Conservation (phyloP, 2,329 filamentous ascomycete genomes). For the Aplosporella prunicola region DNA sequence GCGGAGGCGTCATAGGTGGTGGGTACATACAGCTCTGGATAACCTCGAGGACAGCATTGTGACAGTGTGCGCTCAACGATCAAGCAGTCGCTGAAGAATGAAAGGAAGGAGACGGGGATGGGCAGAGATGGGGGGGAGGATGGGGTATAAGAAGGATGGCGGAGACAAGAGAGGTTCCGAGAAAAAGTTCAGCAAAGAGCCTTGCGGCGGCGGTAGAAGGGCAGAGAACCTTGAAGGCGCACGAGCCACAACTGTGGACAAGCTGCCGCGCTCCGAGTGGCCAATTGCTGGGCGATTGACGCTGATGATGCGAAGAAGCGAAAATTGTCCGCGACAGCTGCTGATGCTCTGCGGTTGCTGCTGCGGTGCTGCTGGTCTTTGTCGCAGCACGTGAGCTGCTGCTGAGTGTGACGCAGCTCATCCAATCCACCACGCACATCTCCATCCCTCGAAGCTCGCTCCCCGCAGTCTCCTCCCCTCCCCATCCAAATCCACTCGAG, state of each 20-base stretch:
- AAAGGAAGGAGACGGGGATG: constrained; percentile 18
- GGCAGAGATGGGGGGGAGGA: constrained; percentile 13
- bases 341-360: neutral
- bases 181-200: constrained; percentile 17
- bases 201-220: constrained; percentile 2
- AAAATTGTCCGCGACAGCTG: neutral
- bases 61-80: constrained; percentile 15
- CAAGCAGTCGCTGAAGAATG: constrained; percentile 19
- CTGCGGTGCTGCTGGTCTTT: no score
- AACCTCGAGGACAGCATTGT: constrained; percentile 34
- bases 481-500: no score
- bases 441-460: no score
- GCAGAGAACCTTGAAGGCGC: no score
- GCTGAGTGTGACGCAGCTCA: no score
- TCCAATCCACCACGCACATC: no score
- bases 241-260: neutral
- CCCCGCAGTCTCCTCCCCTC: no score
- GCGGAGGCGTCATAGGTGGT: neutral
- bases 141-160: constrained; percentile 18
- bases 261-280: constrained; percentile 4
- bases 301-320: constrained; percentile 2
- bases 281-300: constrained; percentile 6
- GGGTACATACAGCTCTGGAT: constrained; percentile 30
- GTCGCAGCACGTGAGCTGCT: no score
- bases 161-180: constrained; percentile 19